Conservation (phyloP, 2,329 filamentous ascomycete species). For the Cladosporium cucumerinum region DNA sequence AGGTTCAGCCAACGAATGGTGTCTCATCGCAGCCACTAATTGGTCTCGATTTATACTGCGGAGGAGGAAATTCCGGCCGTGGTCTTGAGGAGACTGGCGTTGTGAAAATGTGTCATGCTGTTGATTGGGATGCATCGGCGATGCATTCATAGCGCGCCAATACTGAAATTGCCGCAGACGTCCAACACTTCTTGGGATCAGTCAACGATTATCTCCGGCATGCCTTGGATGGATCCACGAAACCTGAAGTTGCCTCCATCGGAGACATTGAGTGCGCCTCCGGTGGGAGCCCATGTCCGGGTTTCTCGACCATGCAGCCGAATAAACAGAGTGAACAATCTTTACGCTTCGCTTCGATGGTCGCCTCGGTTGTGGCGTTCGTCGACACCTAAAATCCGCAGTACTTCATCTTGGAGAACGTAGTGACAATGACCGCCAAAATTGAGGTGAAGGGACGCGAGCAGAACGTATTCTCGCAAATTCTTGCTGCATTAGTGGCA, state of each 20-base stretch:
- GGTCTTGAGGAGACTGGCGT: conserved; percentile 70
- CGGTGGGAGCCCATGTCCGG: conserved; percentile 74
- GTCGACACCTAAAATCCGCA: conserved; percentile 71
- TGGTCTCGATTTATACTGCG: conserved; percentile 72
- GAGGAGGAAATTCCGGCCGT: conserved; percentile 72
- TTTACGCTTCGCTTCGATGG: conserved; percentile 68
- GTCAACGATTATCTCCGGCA: conserved; percentile 64
- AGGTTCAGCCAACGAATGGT: no score
- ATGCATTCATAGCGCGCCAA: conserved; percentile 76
- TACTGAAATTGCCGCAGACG: conserved; percentile 36
- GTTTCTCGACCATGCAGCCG: conserved; percentile 64
- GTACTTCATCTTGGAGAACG: conserved; percentile 78
- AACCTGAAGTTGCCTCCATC: conserved; percentile 51
- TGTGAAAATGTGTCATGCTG: conserved; percentile 62
- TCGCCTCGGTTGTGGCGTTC: conserved; percentile 71
- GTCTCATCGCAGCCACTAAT: conserved; percentile 14
- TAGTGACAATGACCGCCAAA: conserved; percentile 57
- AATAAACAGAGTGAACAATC: conserved; percentile 55
- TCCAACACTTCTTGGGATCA: conserved; percentile 64
- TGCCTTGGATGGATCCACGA: conserved; percentile 52
- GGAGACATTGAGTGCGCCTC: conserved; percentile 67
- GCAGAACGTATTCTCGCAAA: conserved; percentile 68
- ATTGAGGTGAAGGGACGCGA: conserved; percentile 28
- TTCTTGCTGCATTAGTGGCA: conserved; percentile 69
- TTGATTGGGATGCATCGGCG: conserved; percentile 63